Evolutionary conservation across 768 basidiomycete species (phyloP).

Genomic region (Cyclocybe cylindracea): DNA sequence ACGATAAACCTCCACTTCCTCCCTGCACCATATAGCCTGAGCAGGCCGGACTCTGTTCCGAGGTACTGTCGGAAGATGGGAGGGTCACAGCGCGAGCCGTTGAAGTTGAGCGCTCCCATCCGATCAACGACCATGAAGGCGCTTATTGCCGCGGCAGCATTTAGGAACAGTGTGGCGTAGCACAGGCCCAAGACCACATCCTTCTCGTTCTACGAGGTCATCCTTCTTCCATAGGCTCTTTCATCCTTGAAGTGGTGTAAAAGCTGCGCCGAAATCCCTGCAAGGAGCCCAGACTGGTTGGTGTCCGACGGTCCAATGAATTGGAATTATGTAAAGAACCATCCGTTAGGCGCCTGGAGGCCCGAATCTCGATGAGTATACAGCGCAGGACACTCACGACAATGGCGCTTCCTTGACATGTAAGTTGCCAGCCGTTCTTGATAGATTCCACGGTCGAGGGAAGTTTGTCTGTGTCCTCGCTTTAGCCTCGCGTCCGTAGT

Average conservation of each 20-base stretch:
- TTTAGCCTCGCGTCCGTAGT: too few relatives aligned
- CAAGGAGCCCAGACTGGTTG: constrained; percentile 10
- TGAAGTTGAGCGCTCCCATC: neutral
- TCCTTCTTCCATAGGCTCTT: neutral
- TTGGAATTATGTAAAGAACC: neutral
- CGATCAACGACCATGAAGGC: constrained; percentile 14
- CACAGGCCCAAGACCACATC: constrained; percentile 6
- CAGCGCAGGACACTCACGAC: constrained; percentile 2
- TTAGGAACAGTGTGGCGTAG: constrained; percentile 13
- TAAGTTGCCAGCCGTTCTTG: constrained; percentile 8
- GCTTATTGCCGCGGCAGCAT: constrained; percentile 9
- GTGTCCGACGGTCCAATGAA: neutral
- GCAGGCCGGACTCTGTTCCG: neutral
- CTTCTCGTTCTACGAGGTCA: neutral
- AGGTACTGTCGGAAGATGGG: neutral
- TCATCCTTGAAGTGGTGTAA: constrained; percentile 8
- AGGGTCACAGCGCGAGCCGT: neutral
- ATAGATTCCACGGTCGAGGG: constrained; percentile 4
- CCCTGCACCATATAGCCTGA: neutral
- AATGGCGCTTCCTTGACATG: constrained; percentile 8
- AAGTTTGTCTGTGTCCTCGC: constrained; percentile 1
- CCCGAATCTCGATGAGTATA: too few relatives aligned
- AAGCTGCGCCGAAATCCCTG: constrained; percentile 7
- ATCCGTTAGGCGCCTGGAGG: too few relatives aligned
- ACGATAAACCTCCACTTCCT: constrained; percentile 6